Evolutionary conservation across 139 green algal species (phyloP).

Genomic region (Chlorella vulgaris): DNA sequence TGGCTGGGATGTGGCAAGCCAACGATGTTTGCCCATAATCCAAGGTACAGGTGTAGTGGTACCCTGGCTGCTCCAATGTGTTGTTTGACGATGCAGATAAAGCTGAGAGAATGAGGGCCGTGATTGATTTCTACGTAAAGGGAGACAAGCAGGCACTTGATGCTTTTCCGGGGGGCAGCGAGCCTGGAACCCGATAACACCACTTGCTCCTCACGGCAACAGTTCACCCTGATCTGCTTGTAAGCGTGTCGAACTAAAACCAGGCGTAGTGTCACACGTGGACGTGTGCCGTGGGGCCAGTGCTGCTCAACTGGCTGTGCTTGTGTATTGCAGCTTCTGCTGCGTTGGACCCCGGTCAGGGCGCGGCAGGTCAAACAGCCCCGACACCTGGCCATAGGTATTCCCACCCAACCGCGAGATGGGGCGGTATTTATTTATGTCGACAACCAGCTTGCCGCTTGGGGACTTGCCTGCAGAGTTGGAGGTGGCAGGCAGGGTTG

Average conservation of each 20-base stretch:
- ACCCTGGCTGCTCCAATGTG: too few species aligned
- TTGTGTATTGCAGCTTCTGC: neutral
- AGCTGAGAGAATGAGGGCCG: conserved; percentile 77
- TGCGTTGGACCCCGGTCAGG: conserved; percentile 42
- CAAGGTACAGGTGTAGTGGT: too few species aligned
- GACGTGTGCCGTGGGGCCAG: too few species aligned
- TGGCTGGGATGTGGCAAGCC: too few species aligned
- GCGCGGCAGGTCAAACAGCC: conserved; percentile 80
- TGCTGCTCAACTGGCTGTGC: neutral
- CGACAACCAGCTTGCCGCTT: conserved; percentile 72
- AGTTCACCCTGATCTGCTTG: too few species aligned
- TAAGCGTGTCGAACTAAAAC: neutral
- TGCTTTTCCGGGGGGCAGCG: conserved; percentile 79
- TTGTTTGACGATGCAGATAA: conserved; percentile 73
- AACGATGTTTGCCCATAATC: too few species aligned
- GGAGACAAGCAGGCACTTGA: conserved; percentile 70
- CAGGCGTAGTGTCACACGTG: too few species aligned
- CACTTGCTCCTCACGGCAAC: neutral
- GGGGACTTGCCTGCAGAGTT: conserved; percentile 37
- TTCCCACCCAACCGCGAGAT: conserved; percentile 74
- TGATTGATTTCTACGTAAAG: conserved; percentile 73
- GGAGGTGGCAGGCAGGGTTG: too few species aligned
- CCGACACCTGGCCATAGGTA: conserved; percentile 64
- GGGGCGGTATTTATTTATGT: conserved; percentile 59
- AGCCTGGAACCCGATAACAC: conserved; percentile 61